Percentiles rank a stretch among this genome's conserved stretches.
These are phyloP conservation scores for Vitellaria paradoxa DNA, from an alignment of 179 eudicot genomes.

Conservation along the genomic window DNA sequence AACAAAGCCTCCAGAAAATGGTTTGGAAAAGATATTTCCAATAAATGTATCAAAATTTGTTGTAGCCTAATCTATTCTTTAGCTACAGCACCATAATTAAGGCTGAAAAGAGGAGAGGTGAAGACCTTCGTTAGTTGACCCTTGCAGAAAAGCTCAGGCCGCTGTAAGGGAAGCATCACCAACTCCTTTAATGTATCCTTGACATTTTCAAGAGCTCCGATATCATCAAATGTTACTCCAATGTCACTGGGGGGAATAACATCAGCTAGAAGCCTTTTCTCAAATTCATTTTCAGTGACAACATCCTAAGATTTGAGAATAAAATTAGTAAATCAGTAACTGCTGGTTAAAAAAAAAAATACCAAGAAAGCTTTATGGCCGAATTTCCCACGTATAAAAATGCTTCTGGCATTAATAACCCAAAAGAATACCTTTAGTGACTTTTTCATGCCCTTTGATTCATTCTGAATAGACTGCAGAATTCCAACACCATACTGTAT, in stretches of 20 bases:
- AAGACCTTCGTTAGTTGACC: conserved; percentile 78
- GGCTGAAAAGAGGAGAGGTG: neutral
- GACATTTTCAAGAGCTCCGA: conserved; percentile 80
- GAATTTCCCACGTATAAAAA: too few relatives aligned
- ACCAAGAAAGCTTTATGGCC: too few relatives aligned
- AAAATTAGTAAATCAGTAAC: neutral
- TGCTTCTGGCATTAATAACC: neutral
- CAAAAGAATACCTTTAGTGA: conserved; percentile 54
- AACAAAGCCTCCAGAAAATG: neutral
- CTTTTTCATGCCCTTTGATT: conserved; percentile 64
- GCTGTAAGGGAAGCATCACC: conserved; percentile 81
- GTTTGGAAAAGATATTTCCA: too few relatives aligned
- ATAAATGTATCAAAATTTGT: neutral
- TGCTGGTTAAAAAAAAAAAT: too few relatives aligned
- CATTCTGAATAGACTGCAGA: conserved; percentile 58
- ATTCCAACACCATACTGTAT: conserved; percentile 56
- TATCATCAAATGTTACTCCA: conserved; percentile 82
- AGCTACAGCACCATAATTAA: neutral
- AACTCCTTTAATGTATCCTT: conserved; percentile 80
- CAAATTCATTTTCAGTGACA: conserved; percentile 76
- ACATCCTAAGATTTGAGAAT: conserved; percentile 48
- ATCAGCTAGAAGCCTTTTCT: conserved; percentile 70
- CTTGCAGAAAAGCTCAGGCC: conserved; percentile 81
- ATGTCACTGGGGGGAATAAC: conserved; percentile 82
- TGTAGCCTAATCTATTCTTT: neutral